Conservation (phyloP, 768 basidiomycete species). For the Mrakia frigida region DNA sequence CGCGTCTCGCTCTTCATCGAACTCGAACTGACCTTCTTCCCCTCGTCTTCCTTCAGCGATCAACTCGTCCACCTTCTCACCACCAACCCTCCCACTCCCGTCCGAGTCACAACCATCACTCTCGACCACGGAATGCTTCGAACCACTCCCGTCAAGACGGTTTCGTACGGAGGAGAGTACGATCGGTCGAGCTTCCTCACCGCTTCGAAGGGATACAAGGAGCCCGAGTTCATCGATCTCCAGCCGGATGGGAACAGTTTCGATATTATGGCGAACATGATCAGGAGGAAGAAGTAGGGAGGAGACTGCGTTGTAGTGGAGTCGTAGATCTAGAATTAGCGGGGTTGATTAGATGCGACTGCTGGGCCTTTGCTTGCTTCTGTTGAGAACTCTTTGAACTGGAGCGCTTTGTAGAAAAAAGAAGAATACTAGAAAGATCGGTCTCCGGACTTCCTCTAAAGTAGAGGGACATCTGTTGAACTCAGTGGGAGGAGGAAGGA, state of each 20-base stretch:
- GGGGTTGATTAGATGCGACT: too few relatives aligned
- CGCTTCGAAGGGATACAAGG: slow-evolving; percentile 34
- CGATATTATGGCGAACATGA: slow-evolving; percentile 42
- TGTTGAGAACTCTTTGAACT: too few relatives aligned
- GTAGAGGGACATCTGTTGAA: too few relatives aligned
- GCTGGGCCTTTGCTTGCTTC: too few relatives aligned
- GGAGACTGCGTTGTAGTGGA: too few relatives aligned
- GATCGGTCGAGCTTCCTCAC: slow-evolving; percentile 29
- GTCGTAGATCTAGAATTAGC: too few relatives aligned
- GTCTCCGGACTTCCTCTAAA: too few relatives aligned
- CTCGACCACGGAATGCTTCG: slow-evolving; percentile 79
- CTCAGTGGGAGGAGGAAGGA: too few relatives aligned
- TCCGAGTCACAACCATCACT: slow-evolving; percentile 80
- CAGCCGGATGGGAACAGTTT: slow-evolving; percentile 98
- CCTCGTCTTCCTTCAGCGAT: slow-evolving; percentile 51
- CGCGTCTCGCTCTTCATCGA: neutral
- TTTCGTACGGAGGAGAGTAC: slow-evolving; percentile 31
- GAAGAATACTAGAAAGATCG: too few relatives aligned
- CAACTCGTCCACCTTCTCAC: slow-evolving; percentile 79
- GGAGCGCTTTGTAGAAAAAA: too few relatives aligned
- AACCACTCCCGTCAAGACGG: slow-evolving; percentile 58
- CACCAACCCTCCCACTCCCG: slow-evolving; percentile 59
- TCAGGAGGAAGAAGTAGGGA: slow-evolving; percentile 15
- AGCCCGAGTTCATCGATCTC: slow-evolving; percentile 64
- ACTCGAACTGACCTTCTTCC: slow-evolving; percentile 20